Evolutionary conservation across 495 filamentous ascomycete species (phyloP).

Genomic region (Neurospora sp.): DNA sequence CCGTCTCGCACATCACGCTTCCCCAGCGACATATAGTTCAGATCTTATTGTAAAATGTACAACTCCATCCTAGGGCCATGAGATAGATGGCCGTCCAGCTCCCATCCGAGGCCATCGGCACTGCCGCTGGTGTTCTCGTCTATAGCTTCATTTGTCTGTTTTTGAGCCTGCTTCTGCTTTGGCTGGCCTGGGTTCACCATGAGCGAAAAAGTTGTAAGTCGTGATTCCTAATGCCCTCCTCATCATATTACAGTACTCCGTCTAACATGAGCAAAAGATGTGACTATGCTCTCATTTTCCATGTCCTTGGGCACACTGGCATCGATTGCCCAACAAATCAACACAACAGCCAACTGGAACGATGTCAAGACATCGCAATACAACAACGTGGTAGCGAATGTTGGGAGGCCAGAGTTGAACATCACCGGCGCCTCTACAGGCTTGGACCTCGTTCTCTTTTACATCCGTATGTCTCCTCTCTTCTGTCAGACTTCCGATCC

Average conservation of each 20-base stretch:
- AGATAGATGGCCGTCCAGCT: conserved; percentile 34
- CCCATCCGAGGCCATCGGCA: conserved; percentile 27
- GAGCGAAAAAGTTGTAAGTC: conserved; percentile 38
- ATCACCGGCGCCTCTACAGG: conserved; percentile 35
- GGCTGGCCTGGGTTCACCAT: conserved; percentile 33
- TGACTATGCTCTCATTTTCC: conserved; percentile 31
- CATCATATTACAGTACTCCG: background rate
- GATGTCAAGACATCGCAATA: conserved; percentile 33
- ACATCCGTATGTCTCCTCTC: conserved; percentile 28
- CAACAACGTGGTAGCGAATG: conserved; percentile 22
- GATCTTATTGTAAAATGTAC: background rate
- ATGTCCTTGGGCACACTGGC: conserved; percentile 28
- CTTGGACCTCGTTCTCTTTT: conserved; percentile 35
- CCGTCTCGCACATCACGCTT: background rate
- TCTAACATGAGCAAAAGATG: conserved; percentile 25
- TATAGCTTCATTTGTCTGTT: conserved; percentile 34
- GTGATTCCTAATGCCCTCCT: background rate
- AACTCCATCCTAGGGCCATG: background rate
- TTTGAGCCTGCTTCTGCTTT: conserved; percentile 25
- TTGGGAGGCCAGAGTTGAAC: conserved; percentile 32
- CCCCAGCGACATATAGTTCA: background rate
- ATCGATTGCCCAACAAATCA: conserved; percentile 36
- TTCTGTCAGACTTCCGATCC: background rate
- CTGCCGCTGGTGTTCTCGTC: conserved; percentile 26
- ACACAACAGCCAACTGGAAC: conserved; percentile 32